Evolutionary conservation across 192 early-diverging fungal genomes (phyloP).

Genomic region (Entomortierella chlamydospora): DNA sequence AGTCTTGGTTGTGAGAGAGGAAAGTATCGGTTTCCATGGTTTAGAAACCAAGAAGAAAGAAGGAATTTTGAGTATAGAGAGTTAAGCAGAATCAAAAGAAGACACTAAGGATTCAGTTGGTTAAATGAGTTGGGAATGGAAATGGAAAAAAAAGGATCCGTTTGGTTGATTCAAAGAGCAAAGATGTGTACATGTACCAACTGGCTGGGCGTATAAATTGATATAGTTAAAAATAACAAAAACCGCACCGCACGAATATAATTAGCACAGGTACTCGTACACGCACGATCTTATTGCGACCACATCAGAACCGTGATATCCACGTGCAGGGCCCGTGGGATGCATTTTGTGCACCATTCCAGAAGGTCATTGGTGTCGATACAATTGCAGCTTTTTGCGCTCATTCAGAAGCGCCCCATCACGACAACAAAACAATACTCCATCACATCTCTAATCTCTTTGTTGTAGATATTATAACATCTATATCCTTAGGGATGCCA

Average conservation of each 20-base stretch:
- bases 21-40: slow-evolving; percentile 43
- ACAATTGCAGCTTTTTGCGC: no score
- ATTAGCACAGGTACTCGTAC: no score
- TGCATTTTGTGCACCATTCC: background rate
- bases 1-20: slow-evolving; percentile 21
- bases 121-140: background rate
- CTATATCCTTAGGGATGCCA: no score
- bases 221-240: slow-evolving; percentile 5
- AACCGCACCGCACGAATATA: no score
- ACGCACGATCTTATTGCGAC: no score
- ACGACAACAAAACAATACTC: no score
- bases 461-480: no score
- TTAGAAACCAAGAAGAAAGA: background rate
- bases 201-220: background rate
- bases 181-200: background rate
- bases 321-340: no score
- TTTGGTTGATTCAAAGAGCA: background rate
- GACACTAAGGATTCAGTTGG: background rate
- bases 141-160: background rate
- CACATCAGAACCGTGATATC: background rate
- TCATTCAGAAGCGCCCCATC: no score
- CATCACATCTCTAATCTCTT: no score
- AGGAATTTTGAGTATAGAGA: background rate
- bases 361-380: background rate
- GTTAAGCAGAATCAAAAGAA: background rate